Percentiles rank a stretch among this genome's conserved stretches.
phyloP scores from a whole-genome alignment of 73 alveolate genomes.

The Paramecium bursaria region DNA sequence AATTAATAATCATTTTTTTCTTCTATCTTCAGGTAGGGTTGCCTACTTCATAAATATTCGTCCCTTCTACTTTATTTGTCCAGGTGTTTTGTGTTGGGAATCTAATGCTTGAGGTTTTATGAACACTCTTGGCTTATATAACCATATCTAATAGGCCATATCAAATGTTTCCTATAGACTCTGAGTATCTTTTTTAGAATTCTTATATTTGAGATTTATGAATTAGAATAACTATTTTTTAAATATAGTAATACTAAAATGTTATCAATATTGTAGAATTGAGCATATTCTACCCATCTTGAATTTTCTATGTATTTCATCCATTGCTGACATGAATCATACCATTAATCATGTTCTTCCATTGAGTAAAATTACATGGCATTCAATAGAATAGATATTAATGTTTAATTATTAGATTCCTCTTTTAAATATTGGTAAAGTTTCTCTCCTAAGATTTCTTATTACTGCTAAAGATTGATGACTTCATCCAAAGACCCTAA shows the following conservation, averaged over 20 bases:
- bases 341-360: conserved; percentile 6
- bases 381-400: not conserved
- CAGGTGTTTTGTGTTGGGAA: too few species aligned
- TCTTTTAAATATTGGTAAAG: not conserved
- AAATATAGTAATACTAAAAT: not conserved
- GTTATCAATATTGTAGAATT: conserved; percentile 11
- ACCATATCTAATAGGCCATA: conserved; percentile 10
- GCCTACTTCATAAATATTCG: too few species aligned
- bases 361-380: not conserved
- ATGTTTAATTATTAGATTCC: not conserved
- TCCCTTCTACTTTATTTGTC: too few species aligned
- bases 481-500: not conserved
- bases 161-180: not conserved
- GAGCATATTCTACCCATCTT: conserved; percentile 24
- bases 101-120: not conserved
- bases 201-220: conserved; percentile 23
- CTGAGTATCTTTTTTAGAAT: not conserved
- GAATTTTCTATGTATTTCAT: conserved; percentile 45
- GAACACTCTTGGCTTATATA: conserved; percentile 2
- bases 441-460: conserved; percentile 3
- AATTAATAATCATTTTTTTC: too few species aligned
- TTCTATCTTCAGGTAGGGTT: too few species aligned
- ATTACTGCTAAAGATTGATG: not conserved
- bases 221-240: conserved; percentile 20
- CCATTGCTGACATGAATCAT: conserved; percentile 21